Base-by-base conservation (phyloP, 495 filamentous ascomycete species). In the Neurospora sp. region DNA sequence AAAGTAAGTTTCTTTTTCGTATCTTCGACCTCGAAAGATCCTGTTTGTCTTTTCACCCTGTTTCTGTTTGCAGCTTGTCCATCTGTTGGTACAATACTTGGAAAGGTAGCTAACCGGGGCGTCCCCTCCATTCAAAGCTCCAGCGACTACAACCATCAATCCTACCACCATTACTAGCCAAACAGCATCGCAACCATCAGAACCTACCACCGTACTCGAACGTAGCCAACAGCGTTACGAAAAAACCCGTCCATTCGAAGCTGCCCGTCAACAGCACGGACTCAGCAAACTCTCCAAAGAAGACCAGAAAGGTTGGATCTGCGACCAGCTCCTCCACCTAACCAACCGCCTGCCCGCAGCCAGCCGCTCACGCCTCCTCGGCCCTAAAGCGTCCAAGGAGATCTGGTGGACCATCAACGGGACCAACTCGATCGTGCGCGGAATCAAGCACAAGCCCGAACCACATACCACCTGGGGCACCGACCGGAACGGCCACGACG, bases 331-430 rank as follows among this genome's bases (percentile, higher is more conserved):
- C 16, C 79, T 80, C 71, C 71, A 80, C 72, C 78, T 78, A 66
- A 77, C 83, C 71, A 74, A 82, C 10, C 79, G 77, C 71, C 76
- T 80, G 1, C 76, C 73, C 46, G 74, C 76, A 11, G 72, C 77
- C 69, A 75, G 79, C 31, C 66, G 70, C 39, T 20, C 70, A 20
- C 74, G 75, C 7, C 78, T 86, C 46, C 78, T 86, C 46, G 82
- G 77, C 2, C 78, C 79, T 73, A 86, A 84, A 77, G 76, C 81
- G 54, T 81, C 85, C 72, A 84, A 81, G 72, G 87, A 89, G 71
- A 81, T 86, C 70, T 87, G 85, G 86, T 83, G 82, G 72, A 73
- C 76, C 7, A 76, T 87, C 3, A 84, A 84, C 79, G 82, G 87
- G 70, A 77, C 81, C 16, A 84, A 79, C 74, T 76, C 88, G 35